Evolutionary conservation across 2,329 filamentous ascomycete species (phyloP), one percentile per base, ranked within the genome.

Genomic region (Dactylellina parvicollis): DNA sequence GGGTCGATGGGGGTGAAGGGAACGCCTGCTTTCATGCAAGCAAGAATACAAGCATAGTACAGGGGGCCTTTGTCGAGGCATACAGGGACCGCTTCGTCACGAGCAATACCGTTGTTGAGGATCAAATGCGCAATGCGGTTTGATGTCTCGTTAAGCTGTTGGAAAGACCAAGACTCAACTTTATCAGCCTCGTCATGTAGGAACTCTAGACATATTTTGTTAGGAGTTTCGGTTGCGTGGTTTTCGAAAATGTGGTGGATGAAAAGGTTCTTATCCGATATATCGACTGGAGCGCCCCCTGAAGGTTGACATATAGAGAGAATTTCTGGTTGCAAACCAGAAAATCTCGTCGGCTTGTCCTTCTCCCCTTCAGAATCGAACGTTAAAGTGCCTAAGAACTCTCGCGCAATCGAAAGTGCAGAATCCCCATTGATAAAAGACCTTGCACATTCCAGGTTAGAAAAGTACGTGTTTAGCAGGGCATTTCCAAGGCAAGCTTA

Each of bases 181-280:
- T 69, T 47, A 12, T 79, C 80, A 50, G 32, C 59, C 18, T 79
- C 76, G 7, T 75, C 71, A 50, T 80, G 77, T 9, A 79, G 74
- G 60, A 82, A 83, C 36, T 82, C 81, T 4, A 83, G 78, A 3
- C 81, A 81, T 14, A 79, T 71, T 2, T 46, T 71, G 30, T 79
- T 70, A 8, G 81, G 78, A n/a, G 60, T 75, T 12, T 71, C 32
- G 8, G 49, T 50, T 3, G 79, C 80, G 57, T 81, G 80, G 0
- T 72, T 73, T 74, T 82, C 81, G 59, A 83, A 82, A 5, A 77
- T 78, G 4, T 80, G 79, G 73, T 82, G 81, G 4, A 83, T 30
- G 10, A 66, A 73, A 16, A 73, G 55, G 7, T 8, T 50, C 5
- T 16, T 44, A n/a, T 73, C 20, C 4, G 69, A 40, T 3, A 57